Conservation (phyloP, 345 rosid species). For the Aurinia saxatilis region DNA sequence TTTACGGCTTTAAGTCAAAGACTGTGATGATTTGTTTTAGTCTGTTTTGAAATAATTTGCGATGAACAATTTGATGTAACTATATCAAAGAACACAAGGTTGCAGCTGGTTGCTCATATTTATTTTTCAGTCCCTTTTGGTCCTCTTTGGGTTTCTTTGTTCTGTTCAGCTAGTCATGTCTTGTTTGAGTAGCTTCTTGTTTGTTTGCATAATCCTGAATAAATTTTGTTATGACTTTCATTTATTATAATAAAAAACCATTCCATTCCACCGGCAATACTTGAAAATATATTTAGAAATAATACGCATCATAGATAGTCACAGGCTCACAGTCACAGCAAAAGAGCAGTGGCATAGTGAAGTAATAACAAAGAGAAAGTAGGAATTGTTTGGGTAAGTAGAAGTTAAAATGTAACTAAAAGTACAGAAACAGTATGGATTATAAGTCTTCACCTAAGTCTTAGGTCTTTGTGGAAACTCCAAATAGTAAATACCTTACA, state of each 20-base stretch:
- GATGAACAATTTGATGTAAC: too few relatives aligned
- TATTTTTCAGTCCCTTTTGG: too few relatives aligned
- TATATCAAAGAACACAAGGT: too few relatives aligned
- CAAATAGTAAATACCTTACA: not conserved
- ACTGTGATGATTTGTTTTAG: not conserved
- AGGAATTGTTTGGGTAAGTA: slow-evolving; percentile 8
- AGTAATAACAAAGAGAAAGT: slow-evolving; percentile 1
- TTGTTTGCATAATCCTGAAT: slow-evolving; percentile 13
- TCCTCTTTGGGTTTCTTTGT: too few relatives aligned
- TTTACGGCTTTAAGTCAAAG: not conserved
- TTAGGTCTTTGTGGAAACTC: slow-evolving; percentile 24
- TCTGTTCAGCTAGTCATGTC: slow-evolving; percentile 11
- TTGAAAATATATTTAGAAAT: too few relatives aligned
- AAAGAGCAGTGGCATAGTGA: not conserved
- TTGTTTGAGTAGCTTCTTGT: too few relatives aligned
- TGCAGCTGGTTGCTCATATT: too few relatives aligned
- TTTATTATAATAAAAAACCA: not conserved
- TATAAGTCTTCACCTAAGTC: not conserved
- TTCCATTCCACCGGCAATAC: too few relatives aligned
- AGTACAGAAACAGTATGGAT: not conserved
- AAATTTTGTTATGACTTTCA: not conserved
- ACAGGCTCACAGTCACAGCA: not conserved
- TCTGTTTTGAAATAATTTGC: too few relatives aligned
- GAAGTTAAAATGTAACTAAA: slow-evolving; percentile 3
- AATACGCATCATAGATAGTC: not conserved